Conservation (phyloP, 331 rosid genomes). For the Ulmus americana region DNA sequence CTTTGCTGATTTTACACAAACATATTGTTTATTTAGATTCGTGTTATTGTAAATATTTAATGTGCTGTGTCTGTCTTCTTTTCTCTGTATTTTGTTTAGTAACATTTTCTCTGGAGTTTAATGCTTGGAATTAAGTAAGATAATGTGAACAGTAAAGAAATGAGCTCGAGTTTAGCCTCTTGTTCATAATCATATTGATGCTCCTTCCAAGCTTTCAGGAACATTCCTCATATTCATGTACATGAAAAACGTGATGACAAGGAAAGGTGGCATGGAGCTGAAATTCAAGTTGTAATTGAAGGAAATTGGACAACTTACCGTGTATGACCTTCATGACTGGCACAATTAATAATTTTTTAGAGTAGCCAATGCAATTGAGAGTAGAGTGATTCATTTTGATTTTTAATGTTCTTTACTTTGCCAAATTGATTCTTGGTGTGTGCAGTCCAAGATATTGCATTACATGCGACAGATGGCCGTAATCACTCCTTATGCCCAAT, state of each 20-base stretch:
- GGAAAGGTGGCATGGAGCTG: constrained; percentile 83
- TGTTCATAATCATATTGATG: constrained; percentile 20
- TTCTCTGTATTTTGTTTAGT: too few relatives aligned
- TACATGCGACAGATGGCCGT: constrained; percentile 91
- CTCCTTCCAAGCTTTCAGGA: constrained; percentile 46
- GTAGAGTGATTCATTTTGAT: neutral
- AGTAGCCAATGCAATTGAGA: neutral
- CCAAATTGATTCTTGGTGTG: constrained; percentile 24
- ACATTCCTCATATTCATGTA: constrained; percentile 78
- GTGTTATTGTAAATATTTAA: neutral
- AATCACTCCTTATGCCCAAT: too few relatives aligned
- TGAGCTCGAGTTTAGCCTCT: neutral
- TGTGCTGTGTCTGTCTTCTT: neutral
- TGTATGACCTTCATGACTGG: constrained; percentile 34
- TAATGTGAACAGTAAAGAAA: neutral
- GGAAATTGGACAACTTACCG: constrained; percentile 99
- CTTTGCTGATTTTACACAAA: neutral
- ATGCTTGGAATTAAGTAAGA: neutral
- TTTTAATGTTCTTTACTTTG: neutral
- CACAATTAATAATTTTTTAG: neutral
- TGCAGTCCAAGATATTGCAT: constrained; percentile 91
- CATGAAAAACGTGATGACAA: constrained; percentile 69
- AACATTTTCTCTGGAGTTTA: neutral
- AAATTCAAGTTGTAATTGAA: constrained; percentile 94
- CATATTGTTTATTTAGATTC: neutral